Percentiles rank a stretch among this genome's conserved stretches.
phyloP scores from a whole-genome alignment of 2,329 filamentous ascomycete species.

The Aspergillus aculeatus region DNA sequence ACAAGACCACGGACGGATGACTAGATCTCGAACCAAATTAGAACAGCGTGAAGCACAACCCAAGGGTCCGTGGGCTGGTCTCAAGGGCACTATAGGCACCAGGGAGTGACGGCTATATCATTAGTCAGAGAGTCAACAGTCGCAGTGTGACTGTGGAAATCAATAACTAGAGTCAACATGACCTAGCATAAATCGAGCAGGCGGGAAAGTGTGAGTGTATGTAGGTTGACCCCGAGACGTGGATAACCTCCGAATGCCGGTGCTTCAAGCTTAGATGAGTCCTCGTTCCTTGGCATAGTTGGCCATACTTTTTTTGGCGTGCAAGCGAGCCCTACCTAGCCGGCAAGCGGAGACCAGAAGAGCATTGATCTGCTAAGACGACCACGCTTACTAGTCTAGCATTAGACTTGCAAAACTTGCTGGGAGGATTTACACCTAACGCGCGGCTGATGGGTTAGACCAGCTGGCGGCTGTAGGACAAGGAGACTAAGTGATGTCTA shows the following conservation, averaged over 20 bases:
- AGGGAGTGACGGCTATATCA: slow-evolving; percentile 12
- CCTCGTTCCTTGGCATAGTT: background rate
- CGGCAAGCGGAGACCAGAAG: slow-evolving; percentile 6
- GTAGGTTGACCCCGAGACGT: background rate
- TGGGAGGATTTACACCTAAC: slow-evolving; percentile 1
- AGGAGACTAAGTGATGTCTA: slow-evolving; percentile 2
- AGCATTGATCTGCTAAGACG: slow-evolving; percentile 11
- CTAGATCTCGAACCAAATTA: slow-evolving; percentile 17
- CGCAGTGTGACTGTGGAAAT: background rate
- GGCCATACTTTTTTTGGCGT: slow-evolving; percentile 3
- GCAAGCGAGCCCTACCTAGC: slow-evolving; percentile 10
- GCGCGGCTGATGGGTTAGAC: background rate
- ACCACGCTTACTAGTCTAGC: background rate
- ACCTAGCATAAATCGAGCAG: background rate
- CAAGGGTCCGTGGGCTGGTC: slow-evolving; percentile 38
- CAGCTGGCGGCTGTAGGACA: background rate
- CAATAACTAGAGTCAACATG: background rate
- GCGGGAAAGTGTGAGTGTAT: background rate
- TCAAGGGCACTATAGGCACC: slow-evolving; percentile 36
- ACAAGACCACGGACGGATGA: slow-evolving; percentile 17
- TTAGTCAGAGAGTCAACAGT: background rate
- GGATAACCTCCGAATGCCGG: slow-evolving; percentile 5
- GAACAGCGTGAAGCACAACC: slow-evolving; percentile 24
- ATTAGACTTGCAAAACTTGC: slow-evolving; percentile 6
- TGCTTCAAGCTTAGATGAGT: background rate